Percentiles rank a stretch among this genome's conserved stretches.
Evolutionary conservation across 2,329 filamentous ascomycete genomes (phyloP).

Genomic region (Neofusicoccum umdonicola): DNA sequence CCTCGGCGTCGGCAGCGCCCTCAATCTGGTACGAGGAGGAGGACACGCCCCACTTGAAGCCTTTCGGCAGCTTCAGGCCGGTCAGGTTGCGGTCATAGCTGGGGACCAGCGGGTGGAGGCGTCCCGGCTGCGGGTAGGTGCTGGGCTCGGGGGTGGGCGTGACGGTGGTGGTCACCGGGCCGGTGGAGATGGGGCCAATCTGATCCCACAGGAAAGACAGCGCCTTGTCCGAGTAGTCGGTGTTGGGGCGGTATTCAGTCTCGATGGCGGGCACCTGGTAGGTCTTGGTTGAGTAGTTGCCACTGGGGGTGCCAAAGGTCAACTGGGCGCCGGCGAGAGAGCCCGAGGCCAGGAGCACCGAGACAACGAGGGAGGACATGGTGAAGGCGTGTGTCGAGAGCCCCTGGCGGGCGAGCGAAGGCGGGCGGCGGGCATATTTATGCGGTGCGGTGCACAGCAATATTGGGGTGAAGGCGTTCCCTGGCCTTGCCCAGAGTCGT

Average conservation of each 20-base stretch:
- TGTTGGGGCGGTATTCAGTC: not conserved
- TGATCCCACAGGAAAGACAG: slow-evolving; percentile 48
- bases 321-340: not conserved
- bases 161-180: slow-evolving; percentile 43
- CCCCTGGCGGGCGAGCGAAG: not conserved
- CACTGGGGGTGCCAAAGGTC: not conserved
- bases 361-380: slow-evolving; percentile 1
- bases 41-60: slow-evolving; percentile 45
- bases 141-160: slow-evolving; percentile 44
- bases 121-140: slow-evolving; percentile 34
- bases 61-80: slow-evolving; percentile 39
- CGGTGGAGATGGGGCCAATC: slow-evolving; percentile 43
- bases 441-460: not conserved
- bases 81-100: slow-evolving; percentile 32
- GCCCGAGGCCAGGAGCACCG: not conserved
- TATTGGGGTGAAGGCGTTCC: not conserved
- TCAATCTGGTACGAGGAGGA: slow-evolving; percentile 44
- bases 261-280: not conserved
- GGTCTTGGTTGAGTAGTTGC: slow-evolving; percentile 13
- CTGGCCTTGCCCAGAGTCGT: not conserved
- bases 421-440: slow-evolving; percentile 1
- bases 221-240: slow-evolving; percentile 48
- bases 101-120: slow-evolving; percentile 45
- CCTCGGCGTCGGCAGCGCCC: slow-evolving; percentile 43
- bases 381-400: not conserved